A percentile compares a stretch with the other conserved stretches of the same genome.
phyloP scores from a whole-genome alignment of 2,329 filamentous ascomycete genomes.

The Pseudocercospora fijiensis region DNA sequence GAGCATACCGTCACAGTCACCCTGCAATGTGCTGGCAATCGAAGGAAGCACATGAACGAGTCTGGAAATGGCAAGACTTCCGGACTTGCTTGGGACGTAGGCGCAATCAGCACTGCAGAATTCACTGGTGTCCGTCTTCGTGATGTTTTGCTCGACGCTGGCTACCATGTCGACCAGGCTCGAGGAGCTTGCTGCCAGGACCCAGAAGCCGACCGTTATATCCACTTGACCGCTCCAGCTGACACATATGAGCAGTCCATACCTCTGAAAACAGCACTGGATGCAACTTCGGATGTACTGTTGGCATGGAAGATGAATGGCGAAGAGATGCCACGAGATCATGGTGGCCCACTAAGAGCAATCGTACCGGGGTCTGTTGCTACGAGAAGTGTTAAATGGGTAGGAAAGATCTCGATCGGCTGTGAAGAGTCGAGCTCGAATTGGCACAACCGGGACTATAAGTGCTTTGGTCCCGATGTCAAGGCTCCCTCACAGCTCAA shows the following conservation, averaged over 20 bases:
- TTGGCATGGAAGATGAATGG: conserved; percentile 73
- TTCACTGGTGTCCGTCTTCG: conserved; percentile 59
- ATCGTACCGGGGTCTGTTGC: conserved; percentile 66
- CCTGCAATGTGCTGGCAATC: conserved; percentile 62
- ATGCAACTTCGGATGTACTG: conserved; percentile 62
- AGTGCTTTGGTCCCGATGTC: conserved; percentile 60
- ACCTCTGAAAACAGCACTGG: conserved; percentile 51
- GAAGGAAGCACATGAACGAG: conserved; percentile 55
- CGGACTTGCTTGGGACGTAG: conserved; percentile 60
- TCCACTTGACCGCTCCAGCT: conserved; percentile 49
- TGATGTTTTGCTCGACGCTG: conserved; percentile 58
- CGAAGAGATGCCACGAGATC: conserved; percentile 61
- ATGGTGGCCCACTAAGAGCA: conserved; percentile 63
- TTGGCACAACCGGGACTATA: conserved; percentile 68
- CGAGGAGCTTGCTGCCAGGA: conserved; percentile 31
- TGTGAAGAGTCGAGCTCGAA: conserved; percentile 66
- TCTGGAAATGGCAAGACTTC: conserved; percentile 49
- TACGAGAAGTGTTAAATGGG: conserved; percentile 63
- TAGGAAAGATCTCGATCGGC: conserved; percentile 59
- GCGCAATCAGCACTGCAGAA: conserved; percentile 60
- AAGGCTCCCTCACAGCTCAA: conserved; percentile 40
- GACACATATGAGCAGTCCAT: conserved; percentile 31
- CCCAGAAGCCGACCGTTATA: conserved; percentile 46
- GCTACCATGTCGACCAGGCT: conserved; percentile 43
- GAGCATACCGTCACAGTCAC: conserved; percentile 55